Base-by-base conservation (phyloP, 1,139 yeast genomes). In the Casaregolazyma suthepensis region DNA sequence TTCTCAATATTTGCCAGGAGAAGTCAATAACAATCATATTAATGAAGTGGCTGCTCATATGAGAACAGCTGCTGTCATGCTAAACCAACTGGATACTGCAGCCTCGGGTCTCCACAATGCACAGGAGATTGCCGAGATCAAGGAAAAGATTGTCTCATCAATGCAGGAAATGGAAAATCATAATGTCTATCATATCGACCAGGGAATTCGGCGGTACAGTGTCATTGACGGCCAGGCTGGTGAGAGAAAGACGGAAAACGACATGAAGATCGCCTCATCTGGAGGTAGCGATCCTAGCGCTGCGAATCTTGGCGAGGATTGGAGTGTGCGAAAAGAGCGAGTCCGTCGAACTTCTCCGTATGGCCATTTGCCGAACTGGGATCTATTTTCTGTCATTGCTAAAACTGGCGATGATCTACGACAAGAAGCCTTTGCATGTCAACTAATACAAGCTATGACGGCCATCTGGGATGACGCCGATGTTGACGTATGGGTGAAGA, bases 341-440 rank as follows among this genome's bases (percentile, higher is more conserved):
- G 91, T 93, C 43, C 76, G 94, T 56, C 79, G 78, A 53, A 76
- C 85, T 4, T 87, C 96, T 54, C 80, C 82, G 5, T 90, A 76
- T 66, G 99, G 99, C 0, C 95, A 90, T 65, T 69, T 86, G 29
- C 86, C 84, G 37, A 87, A 89, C 66, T 93, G 99, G 99, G 98
- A 93, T 57, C 69, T 93, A 43, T 89, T 93, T 61, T 90, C 97
- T 0, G 97, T 91, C 2, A 93, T 93, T 66, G 96, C 93, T 7
- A 93, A 93, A 65, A 91, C 96, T 50, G 99, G 99, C 31, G 93
- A 87, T 63, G 99, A 93, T 68, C 70, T 93, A 52, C 87, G 96
- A 19, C 99, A 93, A 67, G 99, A 93, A 66, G 97, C 99, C 0
- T 90, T 93, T 75, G 99, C 99, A 0, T 90, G 97, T 61, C 99